Evolutionary conservation across 192 early-diverging fungal genomes (phyloP).

Genomic region (Umbelopsis ramanniana): DNA sequence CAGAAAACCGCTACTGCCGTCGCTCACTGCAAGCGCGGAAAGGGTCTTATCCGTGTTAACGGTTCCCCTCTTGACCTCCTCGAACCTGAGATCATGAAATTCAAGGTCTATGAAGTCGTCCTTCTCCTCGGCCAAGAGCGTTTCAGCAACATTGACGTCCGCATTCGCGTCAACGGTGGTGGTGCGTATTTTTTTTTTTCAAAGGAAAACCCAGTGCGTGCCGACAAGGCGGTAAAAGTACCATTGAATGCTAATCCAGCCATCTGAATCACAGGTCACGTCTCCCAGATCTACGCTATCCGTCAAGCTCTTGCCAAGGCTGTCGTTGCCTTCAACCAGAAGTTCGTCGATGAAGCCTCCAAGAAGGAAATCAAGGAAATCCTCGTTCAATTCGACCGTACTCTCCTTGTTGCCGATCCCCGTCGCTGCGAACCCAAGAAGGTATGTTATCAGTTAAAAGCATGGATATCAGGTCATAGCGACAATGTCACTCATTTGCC

Average conservation of each 20-base stretch:
- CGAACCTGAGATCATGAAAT: constrained; percentile 95
- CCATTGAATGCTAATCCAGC: neutral
- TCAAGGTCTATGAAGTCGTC: constrained; percentile 99
- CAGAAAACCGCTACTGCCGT: constrained; percentile 99
- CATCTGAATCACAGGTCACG: constrained; percentile 59
- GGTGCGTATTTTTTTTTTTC: constrained; percentile 39
- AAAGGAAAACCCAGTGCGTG: too few species aligned
- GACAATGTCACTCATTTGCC: neutral
- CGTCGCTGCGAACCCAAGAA: constrained; percentile 99
- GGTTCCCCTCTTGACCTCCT: constrained; percentile 95
- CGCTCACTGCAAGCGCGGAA: constrained; percentile 97
- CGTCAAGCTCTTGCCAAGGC: constrained; percentile 99
- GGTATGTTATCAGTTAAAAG: neutral
- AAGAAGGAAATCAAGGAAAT: constrained; percentile 99
- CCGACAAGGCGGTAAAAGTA: too few species aligned
- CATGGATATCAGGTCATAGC: neutral
- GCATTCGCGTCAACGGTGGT: constrained; percentile 96
- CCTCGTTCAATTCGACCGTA: constrained; percentile 90
- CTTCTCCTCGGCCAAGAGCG: constrained; percentile 95
- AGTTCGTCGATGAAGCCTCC: constrained; percentile 99
- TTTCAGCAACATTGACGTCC: constrained; percentile 96
- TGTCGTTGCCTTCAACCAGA: constrained; percentile 99
- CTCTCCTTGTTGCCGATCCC: constrained; percentile 97
- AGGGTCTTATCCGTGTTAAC: constrained; percentile 97
- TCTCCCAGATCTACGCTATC: constrained; percentile 97